Percentiles rank a stretch among this genome's conserved stretches.
These are phyloP conservation scores for Leccinum incarnatum DNA, from an alignment of 768 basidiomycete genomes.

Conservation along the genomic window DNA sequence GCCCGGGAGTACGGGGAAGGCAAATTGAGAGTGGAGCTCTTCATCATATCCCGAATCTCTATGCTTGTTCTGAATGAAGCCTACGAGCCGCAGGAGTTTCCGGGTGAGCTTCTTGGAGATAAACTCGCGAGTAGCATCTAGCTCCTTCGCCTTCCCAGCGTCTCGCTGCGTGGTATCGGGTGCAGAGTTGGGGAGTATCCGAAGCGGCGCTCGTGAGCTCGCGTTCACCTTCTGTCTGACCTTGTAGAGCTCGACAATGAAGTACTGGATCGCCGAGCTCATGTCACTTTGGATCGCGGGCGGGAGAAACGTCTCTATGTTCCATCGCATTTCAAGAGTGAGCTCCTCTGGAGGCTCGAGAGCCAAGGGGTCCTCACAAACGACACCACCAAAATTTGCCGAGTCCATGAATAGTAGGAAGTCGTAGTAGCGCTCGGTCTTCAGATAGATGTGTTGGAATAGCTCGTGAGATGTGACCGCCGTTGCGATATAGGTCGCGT, in stretches of 20 bases:
- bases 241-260: conserved; percentile 82
- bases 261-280: conserved; percentile 66
- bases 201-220: conserved; percentile 64
- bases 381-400: conserved; percentile 86
- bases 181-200: conserved; percentile 61
- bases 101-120: conserved; percentile 80
- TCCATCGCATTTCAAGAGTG: conserved; percentile 85
- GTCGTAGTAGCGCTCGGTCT: conserved; percentile 88
- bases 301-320: conserved; percentile 87
- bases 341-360: conserved; percentile 67
- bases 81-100: conserved; percentile 68
- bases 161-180: conserved; percentile 68
- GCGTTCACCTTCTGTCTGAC: conserved; percentile 64
- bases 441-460: conserved; percentile 89
- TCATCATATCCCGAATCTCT: conserved; percentile 58
- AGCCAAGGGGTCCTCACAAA: conserved; percentile 77
- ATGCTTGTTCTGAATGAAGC: conserved; percentile 57
- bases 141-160: conserved; percentile 63
- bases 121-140: conserved; percentile 68
- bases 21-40: conserved; percentile 53
- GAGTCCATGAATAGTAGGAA: conserved; percentile 94
- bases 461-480: conserved; percentile 94
- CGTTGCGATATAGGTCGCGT: conserved; percentile 91
- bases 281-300: conserved; percentile 79
- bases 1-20: conserved; percentile 86